Evolutionary conservation across 2,329 filamentous ascomycete species (phyloP).

Genomic region (Apiospora phragmitis): DNA sequence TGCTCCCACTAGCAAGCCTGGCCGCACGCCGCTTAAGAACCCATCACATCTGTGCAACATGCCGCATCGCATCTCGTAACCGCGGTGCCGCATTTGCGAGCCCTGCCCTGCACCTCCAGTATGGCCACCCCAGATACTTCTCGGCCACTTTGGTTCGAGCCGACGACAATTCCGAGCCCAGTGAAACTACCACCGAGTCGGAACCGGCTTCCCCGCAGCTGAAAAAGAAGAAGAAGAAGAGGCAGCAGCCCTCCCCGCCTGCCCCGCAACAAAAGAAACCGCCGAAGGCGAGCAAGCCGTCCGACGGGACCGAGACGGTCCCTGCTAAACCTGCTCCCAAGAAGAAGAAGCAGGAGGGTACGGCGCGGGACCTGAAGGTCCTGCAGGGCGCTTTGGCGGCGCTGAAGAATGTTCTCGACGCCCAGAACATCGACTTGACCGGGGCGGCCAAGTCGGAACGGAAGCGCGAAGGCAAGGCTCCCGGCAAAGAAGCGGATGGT

Average conservation of each 20-base stretch:
- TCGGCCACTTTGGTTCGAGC: slow-evolving; percentile 16
- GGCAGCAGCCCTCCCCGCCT: slow-evolving; percentile 12
- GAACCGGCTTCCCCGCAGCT: slow-evolving; percentile 16
- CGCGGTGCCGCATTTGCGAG: background rate
- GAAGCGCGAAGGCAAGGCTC: slow-evolving; percentile 18
- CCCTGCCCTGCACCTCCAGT: background rate
- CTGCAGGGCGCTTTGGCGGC: slow-evolving; percentile 38
- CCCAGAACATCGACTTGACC: slow-evolving; percentile 30
- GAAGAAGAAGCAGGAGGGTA: slow-evolving; percentile 14
- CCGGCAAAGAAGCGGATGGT: background rate
- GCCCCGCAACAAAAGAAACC: slow-evolving; percentile 13
- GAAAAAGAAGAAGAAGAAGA: slow-evolving; percentile 23
- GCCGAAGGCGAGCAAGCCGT: slow-evolving; percentile 16
- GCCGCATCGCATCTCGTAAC: slow-evolving; percentile 19
- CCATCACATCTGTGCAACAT: slow-evolving; percentile 30
- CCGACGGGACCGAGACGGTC: slow-evolving; percentile 18
- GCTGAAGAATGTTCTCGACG: slow-evolving; percentile 38
- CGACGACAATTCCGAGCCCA: background rate
- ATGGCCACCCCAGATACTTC: background rate
- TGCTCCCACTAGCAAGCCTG: slow-evolving; percentile 34
- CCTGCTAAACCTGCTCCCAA: background rate
- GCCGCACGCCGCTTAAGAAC: slow-evolving; percentile 27
- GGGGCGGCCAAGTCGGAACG: slow-evolving; percentile 8
- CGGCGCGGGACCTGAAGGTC: slow-evolving; percentile 30
- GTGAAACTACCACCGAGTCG: background rate